Percentiles rank a stretch among this genome's conserved stretches.
Conservation (phyloP, 768 basidiomycete genomes). For the Leucocoprinus birnbaumii region DNA sequence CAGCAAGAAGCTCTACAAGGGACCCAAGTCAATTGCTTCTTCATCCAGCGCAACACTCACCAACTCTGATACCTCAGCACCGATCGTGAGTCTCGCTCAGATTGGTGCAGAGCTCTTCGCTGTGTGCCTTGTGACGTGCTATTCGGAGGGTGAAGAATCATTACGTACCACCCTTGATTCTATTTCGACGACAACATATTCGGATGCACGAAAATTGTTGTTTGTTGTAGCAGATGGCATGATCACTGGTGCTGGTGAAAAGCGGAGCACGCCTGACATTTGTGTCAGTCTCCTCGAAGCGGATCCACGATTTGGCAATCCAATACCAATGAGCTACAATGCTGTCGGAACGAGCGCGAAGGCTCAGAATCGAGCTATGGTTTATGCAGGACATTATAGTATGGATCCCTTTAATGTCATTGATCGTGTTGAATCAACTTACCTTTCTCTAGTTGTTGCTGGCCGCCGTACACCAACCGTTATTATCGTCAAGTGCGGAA, state of each 20-base stretch:
- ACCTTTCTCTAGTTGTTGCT: constrained; percentile 52
- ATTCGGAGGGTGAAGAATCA: constrained; percentile 95
- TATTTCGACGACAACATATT: constrained; percentile 87
- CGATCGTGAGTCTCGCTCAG: constrained; percentile 80
- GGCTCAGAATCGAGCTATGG: constrained; percentile 91
- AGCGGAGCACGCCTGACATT: constrained; percentile 92
- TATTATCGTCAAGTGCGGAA: constrained; percentile 95
- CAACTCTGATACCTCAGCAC: constrained; percentile 41
- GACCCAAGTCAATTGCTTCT: constrained; percentile 43
- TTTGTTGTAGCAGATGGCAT: constrained; percentile 97
- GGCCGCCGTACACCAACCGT: constrained; percentile 93
- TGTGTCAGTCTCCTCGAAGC: constrained; percentile 90
- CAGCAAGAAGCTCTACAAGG: constrained; percentile 49
- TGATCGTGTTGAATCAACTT: constrained; percentile 9
- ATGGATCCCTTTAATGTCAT: constrained; percentile 29
- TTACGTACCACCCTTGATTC: constrained; percentile 90
- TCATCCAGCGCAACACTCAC: constrained; percentile 57
- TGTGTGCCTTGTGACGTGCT: constrained; percentile 95
- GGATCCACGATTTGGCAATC: constrained; percentile 94
- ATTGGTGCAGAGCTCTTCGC: constrained; percentile 96
- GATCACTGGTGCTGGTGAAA: constrained; percentile 98
- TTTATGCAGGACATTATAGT: constrained; percentile 99
- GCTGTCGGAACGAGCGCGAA: constrained; percentile 91
- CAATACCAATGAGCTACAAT: constrained; percentile 88
- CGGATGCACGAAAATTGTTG: constrained; percentile 87